Base-by-base conservation (phyloP, 768 basidiomycete genomes). In the Zangia roseola region DNA sequence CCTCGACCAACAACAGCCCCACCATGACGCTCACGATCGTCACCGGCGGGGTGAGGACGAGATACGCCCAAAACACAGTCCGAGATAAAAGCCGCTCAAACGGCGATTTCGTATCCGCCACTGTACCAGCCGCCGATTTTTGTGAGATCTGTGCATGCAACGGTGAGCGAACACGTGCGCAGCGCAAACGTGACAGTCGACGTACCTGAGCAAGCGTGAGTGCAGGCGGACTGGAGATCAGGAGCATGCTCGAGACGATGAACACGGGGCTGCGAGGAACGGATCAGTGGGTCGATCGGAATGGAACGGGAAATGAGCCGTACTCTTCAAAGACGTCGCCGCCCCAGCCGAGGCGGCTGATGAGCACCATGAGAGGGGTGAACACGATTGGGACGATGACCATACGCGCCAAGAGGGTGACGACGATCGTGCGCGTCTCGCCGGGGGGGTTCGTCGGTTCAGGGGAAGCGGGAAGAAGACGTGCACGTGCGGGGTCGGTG, bases 11-110 rank as follows among this genome's bases (percentile, higher is more conserved):
- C 43, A 82, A 49, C 36, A 95, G 67, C 1, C 88, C 92, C 23
- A 90, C 61, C 37, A 94, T 77, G 41, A 94, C 88, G 60, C 84
- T 86, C 16, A 74, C 60, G 46, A 93, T 82, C 45, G 84, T 91
- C n/a, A 86, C 76, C 2, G 90, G 88, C 2, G 94, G 93, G 0
- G 94, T 94, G 47, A 94, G 72, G 28, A 92, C 70, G 57, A 90
- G 93, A 62, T 95, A 97, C 2, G 86, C 79, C 91, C 92, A 94
- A 65, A 93, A 93, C 50, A 97, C 91, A 0, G 94, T 97, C 45
- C 90, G 80, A 51, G 84, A 86, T 65, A 97, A 88, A 30, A 97
- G 77, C 1, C 92, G 76, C 71, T 97, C 95, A 62, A 98, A 97
- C 0, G 63, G 53, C 1, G 61, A 65, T n/a, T 38, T 36, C 9